Percentiles rank a stretch among this genome's conserved stretches.
Conservation (phyloP, 208 protist species). For the Trypanosoma lewisi region DNA sequence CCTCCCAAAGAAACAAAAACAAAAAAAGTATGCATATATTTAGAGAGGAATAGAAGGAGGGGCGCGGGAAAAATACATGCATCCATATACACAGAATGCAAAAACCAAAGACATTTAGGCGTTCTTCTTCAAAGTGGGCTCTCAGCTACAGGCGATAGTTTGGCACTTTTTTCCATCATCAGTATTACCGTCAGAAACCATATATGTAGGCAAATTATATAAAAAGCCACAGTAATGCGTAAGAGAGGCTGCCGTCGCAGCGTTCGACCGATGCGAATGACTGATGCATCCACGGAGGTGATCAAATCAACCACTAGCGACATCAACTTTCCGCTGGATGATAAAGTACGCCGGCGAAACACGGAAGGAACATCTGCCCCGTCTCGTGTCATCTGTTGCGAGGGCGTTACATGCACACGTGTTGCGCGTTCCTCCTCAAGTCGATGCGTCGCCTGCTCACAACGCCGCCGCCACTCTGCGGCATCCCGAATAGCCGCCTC, state of each 20-base stretch:
- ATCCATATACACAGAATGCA: not conserved
- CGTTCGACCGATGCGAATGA: slow-evolving; percentile 29
- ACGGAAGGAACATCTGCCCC: not conserved
- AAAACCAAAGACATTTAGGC: not conserved
- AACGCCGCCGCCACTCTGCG: slow-evolving; percentile 45
- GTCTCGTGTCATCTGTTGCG: slow-evolving; percentile 7
- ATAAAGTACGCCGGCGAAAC: slow-evolving; percentile 11
- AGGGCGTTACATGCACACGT: slow-evolving; percentile 23
- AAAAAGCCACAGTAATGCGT: slow-evolving; percentile 39
- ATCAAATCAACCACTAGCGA: slow-evolving; percentile 9
- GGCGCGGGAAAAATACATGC: slow-evolving; percentile 3
- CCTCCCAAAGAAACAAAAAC: too few species aligned
- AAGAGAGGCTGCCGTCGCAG: slow-evolving; percentile 33
- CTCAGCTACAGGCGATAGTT: not conserved
- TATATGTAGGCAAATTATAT: slow-evolving; percentile 53
- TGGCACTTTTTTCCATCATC: slow-evolving; percentile 4
- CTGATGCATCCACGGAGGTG: slow-evolving; percentile 28
- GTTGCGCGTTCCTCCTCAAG: slow-evolving; percentile 45
- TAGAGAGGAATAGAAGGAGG: slow-evolving; percentile 1
- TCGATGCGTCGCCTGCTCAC: slow-evolving; percentile 39
- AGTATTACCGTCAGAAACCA: slow-evolving; percentile 32
- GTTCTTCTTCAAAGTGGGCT: not conserved
- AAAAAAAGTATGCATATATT: slow-evolving; percentile 6
- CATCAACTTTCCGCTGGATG: slow-evolving; percentile 18
- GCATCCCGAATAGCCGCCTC: slow-evolving; percentile 43